Evolutionary conservation across 2,329 filamentous ascomycete genomes (phyloP).

Genomic region (Calonectria montana): DNA sequence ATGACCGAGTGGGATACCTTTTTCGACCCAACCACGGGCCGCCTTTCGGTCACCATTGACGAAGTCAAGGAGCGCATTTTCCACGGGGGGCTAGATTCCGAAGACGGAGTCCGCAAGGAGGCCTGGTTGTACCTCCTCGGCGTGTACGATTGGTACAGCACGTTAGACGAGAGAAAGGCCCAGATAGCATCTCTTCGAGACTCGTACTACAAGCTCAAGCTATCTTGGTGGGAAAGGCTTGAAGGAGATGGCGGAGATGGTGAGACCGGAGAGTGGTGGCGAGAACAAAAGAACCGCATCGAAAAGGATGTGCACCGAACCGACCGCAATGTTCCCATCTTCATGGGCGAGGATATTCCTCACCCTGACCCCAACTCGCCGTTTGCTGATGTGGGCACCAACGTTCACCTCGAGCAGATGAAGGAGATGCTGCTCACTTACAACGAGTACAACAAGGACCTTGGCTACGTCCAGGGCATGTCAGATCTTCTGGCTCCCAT

Average conservation of each 20-base stretch:
- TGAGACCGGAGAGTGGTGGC: conserved; percentile 94
- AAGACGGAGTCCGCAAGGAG: conserved; percentile 94
- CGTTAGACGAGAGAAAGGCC: conserved; percentile 83
- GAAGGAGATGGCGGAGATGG: conserved; percentile 83
- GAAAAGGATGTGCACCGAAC: conserved; percentile 99
- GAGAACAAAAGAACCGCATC: conserved; percentile 92
- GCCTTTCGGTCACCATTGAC: conserved; percentile 82
- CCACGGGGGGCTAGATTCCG: conserved; percentile 88
- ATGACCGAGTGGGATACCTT: conserved; percentile 91
- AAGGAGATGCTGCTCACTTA: conserved; percentile 99
- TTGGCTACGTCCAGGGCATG: conserved; percentile 99
- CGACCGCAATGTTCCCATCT: conserved; percentile 93
- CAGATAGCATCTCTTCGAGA: conserved; percentile 88
- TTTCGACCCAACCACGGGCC: conserved; percentile 81
- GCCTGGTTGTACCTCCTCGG: conserved; percentile 96
- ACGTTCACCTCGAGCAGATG: conserved; percentile 97
- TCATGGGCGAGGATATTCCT: conserved; percentile 94
- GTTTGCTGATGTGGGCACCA: conserved; percentile 92
- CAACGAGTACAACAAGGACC: conserved; percentile 95
- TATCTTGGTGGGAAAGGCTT: conserved; percentile 94
- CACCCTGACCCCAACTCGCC: conserved; percentile 97
- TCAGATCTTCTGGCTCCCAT: conserved; percentile 95
- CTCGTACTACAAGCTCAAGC: conserved; percentile 94
- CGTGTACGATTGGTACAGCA: conserved; percentile 94
- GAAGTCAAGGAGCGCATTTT: conserved; percentile 98